Conservation (phyloP, 768 basidiomycete species). For the Pleurotus salmoneostramineus region DNA sequence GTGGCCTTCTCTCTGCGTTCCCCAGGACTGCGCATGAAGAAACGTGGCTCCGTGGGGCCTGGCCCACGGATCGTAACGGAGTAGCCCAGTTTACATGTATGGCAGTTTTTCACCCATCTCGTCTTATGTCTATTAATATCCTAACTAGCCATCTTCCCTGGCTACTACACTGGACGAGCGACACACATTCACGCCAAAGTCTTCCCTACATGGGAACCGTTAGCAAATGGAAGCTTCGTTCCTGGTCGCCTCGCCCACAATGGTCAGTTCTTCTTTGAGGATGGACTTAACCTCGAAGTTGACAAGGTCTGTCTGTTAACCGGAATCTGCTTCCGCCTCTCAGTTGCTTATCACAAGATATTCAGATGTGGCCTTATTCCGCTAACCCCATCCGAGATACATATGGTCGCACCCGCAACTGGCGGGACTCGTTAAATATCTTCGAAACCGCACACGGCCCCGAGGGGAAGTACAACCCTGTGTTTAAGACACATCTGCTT, state of each 20-base stretch:
- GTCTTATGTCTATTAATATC: background rate
- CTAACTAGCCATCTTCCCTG: conserved; percentile 44
- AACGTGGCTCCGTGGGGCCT: conserved; percentile 49
- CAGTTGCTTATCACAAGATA: background rate
- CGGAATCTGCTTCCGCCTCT: background rate
- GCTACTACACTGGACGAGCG: conserved; percentile 54
- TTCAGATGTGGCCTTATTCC: conserved; percentile 47
- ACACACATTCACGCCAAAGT: conserved; percentile 55
- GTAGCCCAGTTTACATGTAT: conserved; percentile 51
- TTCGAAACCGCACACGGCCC: conserved; percentile 47
- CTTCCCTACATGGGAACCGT: conserved; percentile 42
- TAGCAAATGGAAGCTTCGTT: conserved; percentile 41
- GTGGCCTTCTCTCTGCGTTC: conserved; percentile 38
- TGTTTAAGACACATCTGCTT: conserved; percentile 46
- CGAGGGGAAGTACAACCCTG: conserved; percentile 47
- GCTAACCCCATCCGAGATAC: conserved; percentile 45
- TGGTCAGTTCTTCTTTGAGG: conserved; percentile 58
- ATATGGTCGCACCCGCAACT: conserved; percentile 47
- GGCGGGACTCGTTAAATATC: conserved; percentile 49
- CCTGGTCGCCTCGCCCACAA: conserved; percentile 41
- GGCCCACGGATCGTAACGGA: conserved; percentile 49
- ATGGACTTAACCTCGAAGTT: conserved; percentile 43
- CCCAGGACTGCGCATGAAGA: conserved; percentile 39
- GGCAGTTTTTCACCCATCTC: conserved; percentile 12
- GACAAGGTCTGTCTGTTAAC: conserved; percentile 32